A percentile compares a stretch with the other conserved stretches of the same genome.
These are phyloP conservation scores for Heterobasidion irregulare DNA, from an alignment of 1,284 basidiomycete species.

Conservation along the genomic window DNA sequence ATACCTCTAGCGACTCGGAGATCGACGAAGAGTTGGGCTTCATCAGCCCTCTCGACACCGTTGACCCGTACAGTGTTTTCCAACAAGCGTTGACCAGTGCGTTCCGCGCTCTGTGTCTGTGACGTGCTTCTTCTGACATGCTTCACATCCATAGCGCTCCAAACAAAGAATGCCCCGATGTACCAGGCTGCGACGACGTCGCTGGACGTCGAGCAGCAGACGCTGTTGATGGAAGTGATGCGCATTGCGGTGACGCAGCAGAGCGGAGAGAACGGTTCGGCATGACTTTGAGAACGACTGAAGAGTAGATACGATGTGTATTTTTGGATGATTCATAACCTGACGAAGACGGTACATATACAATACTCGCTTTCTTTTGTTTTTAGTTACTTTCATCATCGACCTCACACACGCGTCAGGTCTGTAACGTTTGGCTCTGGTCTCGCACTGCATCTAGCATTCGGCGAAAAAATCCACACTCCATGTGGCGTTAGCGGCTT, in stretches of 20 bases:
- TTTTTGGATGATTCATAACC: not conserved
- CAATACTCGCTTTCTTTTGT: not conserved
- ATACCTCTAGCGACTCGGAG: constrained; percentile 43
- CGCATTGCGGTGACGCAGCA: constrained; percentile 34
- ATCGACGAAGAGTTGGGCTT: constrained; percentile 77
- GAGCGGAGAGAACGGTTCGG: not conserved
- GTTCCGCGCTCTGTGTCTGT: constrained; percentile 13
- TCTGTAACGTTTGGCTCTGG: not conserved
- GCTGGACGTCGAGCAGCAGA: constrained; percentile 65
- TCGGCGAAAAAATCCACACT: no score
- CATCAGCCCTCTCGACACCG: constrained; percentile 67
- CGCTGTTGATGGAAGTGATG: constrained; percentile 77
- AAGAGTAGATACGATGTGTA: not conserved
- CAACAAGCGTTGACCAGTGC: constrained; percentile 66
- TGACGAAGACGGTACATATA: not conserved
- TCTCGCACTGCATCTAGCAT: not conserved
- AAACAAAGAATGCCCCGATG: constrained; percentile 54
- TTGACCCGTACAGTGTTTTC: constrained; percentile 67
- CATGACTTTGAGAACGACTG: not conserved
- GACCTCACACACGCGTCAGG: not conserved
- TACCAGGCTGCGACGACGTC: constrained; percentile 69
- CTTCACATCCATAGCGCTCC: constrained; percentile 47
- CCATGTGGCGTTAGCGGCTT: no score
- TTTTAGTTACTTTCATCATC: not conserved
- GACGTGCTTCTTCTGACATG: not conserved